Base-by-base conservation (phyloP, 768 basidiomycete species). In the Steccherinum ochraceum region DNA sequence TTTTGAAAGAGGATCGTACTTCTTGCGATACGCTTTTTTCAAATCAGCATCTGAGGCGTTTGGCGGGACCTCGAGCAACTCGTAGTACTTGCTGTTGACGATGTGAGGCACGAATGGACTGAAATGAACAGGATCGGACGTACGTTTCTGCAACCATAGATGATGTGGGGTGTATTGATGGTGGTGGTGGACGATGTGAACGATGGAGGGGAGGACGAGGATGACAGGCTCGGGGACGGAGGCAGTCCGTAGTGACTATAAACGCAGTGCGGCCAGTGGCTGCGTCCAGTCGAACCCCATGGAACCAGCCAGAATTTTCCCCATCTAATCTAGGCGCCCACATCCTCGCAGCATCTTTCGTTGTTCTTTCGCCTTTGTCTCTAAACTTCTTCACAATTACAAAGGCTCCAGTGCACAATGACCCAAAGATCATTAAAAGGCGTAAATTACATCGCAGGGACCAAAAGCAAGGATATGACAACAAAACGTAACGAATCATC, bases 11-110 rank as follows among this genome's bases (percentile, higher is more conserved):
- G 16, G 18, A 20, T 13, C 67, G 24, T 56, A 92, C 91, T 92
- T 93, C 73, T 93, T 93, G 60, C 91, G 86, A 74, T 94, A 95
- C 24, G 93, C 93, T 67, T 94, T 94, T 77, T 94, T 95, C 62
- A 95, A 80, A 49, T 94, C 93, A 44, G 75, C 62, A 53, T 95
- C 93, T 40, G 83, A 84, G 26, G 88, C 91, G 59, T 77, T 77
- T 46, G 89, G 81, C 11, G 79, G 57, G 24, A 90, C 92, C 57
- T 94, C 93, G 45, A 98, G 82, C 54, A 96, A 80, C 70, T 96
- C 93, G 72, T 97, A 92, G 67, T 78, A 91, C 81, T 92, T 88
- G 61, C 90, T 92, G 67, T 21, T 16, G 56, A 46, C 35, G 11
- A 24, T 23, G 24, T 51, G 23, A 46, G 45, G 35, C 40, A 27